phyloP scores from a whole-genome alignment of 306 rosid genomes.

The Fragaria nilgerrensis region DNA sequence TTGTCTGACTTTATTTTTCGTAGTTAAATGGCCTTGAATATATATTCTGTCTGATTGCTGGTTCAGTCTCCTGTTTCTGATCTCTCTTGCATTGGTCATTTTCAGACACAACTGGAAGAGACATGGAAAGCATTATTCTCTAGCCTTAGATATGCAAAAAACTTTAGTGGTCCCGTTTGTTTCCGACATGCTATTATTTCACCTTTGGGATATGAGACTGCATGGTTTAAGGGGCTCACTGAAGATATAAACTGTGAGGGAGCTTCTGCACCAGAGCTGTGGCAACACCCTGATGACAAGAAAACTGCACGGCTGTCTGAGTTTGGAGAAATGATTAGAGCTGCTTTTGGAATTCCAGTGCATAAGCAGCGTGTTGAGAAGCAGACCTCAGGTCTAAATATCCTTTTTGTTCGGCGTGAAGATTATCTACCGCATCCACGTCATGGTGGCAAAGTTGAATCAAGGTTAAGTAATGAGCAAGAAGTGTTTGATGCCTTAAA shows the following conservation, averaged over 20 bases:
- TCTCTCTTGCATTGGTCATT: conserved; percentile 20
- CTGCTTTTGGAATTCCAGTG: conserved; percentile 67
- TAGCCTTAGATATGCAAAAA: conserved; percentile 75
- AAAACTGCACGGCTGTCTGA: conserved; percentile 88
- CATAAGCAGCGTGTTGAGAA: conserved; percentile 39
- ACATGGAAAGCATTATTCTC: conserved; percentile 90
- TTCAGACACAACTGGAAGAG: conserved; percentile 85
- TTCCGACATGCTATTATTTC: conserved; percentile 83
- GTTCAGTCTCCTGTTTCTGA: conserved; percentile 12
- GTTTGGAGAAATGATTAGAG: conserved; percentile 91
- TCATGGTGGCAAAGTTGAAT: conserved; percentile 79
- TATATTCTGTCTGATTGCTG: background rate
- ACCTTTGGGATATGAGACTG: conserved; percentile 89
- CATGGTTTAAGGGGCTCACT: conserved; percentile 72
- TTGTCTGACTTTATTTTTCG: background rate
- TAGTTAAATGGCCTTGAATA: background rate
- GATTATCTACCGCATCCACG: conserved; percentile 97
- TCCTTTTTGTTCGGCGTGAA: conserved; percentile 92
- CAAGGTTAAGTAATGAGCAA: conserved; percentile 76
- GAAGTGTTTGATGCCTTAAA: conserved; percentile 67
- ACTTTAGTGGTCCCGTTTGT: conserved; percentile 76
- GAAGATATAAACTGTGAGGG: conserved; percentile 66
- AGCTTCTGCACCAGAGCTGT: conserved; percentile 60
- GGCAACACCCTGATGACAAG: conserved; percentile 62
- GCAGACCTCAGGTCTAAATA: conserved; percentile 46